Base-by-base conservation (phyloP, 176 grass and related monocot species). In the Musa troglodytarum region DNA sequence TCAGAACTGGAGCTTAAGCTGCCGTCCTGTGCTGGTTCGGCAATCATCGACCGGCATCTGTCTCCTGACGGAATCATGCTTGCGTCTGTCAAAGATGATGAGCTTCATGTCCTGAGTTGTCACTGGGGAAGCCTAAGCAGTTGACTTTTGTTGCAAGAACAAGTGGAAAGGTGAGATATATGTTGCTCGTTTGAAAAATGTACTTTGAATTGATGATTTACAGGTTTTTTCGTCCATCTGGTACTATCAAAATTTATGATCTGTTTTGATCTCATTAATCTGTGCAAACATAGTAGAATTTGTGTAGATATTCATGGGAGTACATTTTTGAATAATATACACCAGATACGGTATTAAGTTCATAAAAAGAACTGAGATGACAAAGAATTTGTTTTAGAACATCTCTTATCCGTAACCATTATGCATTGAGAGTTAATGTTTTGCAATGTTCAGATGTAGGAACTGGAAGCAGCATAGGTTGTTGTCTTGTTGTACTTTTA, bases 31-130 rank as follows among this genome's bases (percentile, higher is more conserved):
- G 65, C 88, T 67, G 82, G 83, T 67, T 95, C 86, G 23, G 88
- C 96, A 1, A 88, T 99, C 72, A 95, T 95, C 71, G 91, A 95
- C 34, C 91, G 91, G 51, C 88, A 92, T 95, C 67, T 99, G 56
- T 99, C 91, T 72, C 88, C 96, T 68, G 89, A 99, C 69, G 91
- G 96, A 71, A 89, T 29, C 76, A 90, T 95, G 88, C 85, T 99
- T 73, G 91, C 91, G 11, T 89, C 83, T 89, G 86, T 99, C 75
- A 82, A 74, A 81, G 90, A 95, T 80, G 96, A 94, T 23, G 88
- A 95, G 65, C 82, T 99, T 65, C 81, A 92, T 89, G 89, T 83
- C 19, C 53, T 75, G 29, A 82, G 75, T 74, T 95, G 29, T 89
- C 81, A 70, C 68, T 77, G 66, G 86, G 81, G 0, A 82, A 93